Conservation (phyloP, 148 eudicot species). For the Vaccinium myrtillus region DNA sequence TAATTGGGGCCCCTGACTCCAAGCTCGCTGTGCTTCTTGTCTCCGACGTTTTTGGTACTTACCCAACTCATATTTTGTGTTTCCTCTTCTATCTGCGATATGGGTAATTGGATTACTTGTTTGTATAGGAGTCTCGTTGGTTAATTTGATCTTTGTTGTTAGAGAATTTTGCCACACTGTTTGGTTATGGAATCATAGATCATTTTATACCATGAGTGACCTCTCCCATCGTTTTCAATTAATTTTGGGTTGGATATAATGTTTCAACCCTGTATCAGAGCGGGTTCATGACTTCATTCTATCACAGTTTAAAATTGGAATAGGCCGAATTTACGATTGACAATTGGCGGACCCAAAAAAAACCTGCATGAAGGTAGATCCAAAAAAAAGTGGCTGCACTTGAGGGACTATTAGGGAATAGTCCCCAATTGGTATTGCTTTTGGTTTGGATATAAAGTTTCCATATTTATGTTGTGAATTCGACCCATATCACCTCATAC, state of each 20-base stretch:
- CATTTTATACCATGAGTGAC: too few relatives aligned
- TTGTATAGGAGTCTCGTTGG: neutral
- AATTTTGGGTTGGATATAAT: too few relatives aligned
- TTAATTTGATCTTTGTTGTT: neutral
- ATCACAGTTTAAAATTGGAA: too few relatives aligned
- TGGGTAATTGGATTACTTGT: neutral
- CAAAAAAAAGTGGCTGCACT: too few relatives aligned
- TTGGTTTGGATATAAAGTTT: neutral
- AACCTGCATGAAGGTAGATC: too few relatives aligned
- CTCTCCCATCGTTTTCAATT: too few relatives aligned
- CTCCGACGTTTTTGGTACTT: constrained; percentile 21
- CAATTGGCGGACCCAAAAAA: too few relatives aligned
- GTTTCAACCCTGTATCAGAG: too few relatives aligned
- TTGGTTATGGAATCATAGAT: neutral
- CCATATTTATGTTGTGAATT: too few relatives aligned
- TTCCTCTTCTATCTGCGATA: neutral
- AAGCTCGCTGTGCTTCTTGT: constrained; percentile 17
- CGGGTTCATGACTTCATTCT: too few relatives aligned
- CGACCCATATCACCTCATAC: too few relatives aligned
- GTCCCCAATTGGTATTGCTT: neutral
- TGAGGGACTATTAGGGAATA: neutral
- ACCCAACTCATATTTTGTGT: neutral
- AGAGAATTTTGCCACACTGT: neutral
- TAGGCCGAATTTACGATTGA: too few relatives aligned
- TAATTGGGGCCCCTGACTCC: constrained; percentile 17